These are phyloP conservation scores for Corymbia citriodora DNA, from an alignment of 441 rosid species.

Conservation along the genomic window DNA sequence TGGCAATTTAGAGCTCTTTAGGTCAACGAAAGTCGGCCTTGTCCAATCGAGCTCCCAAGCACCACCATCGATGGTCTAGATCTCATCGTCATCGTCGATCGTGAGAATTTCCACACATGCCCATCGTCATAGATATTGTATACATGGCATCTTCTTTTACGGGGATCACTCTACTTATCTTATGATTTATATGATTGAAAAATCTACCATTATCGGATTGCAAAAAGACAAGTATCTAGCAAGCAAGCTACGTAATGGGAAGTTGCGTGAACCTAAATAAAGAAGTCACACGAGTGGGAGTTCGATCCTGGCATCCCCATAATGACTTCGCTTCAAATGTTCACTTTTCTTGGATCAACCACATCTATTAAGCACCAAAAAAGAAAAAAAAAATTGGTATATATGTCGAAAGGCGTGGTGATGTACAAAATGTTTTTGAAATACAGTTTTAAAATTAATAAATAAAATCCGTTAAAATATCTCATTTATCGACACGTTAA, in stretches of 20 bases:
- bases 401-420: not conserved
- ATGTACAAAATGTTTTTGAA: not conserved
- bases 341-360: not conserved
- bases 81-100: not conserved
- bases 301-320: not conserved
- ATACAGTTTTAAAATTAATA: too few species aligned
- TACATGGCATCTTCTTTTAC: not conserved
- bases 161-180: not conserved
- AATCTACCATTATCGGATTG: not conserved
- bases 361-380: not conserved
- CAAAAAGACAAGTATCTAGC: not conserved
- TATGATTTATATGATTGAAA: not conserved
- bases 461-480: not conserved
- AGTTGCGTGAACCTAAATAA: not conserved
- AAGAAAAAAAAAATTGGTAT: not conserved
- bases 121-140: not conserved
- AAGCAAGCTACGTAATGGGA: not conserved
- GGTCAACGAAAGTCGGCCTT: not conserved
- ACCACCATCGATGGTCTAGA: not conserved
- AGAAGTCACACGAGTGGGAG: not conserved
- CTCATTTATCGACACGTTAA: not conserved
- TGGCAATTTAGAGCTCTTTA: not conserved
- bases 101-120: not conserved
- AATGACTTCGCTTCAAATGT: not conserved
- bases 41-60: not conserved